A percentile compares a stretch with the other conserved stretches of the same genome.
Conservation (phyloP, 1,284 basidiomycete genomes). For the Trametes versicolor region DNA sequence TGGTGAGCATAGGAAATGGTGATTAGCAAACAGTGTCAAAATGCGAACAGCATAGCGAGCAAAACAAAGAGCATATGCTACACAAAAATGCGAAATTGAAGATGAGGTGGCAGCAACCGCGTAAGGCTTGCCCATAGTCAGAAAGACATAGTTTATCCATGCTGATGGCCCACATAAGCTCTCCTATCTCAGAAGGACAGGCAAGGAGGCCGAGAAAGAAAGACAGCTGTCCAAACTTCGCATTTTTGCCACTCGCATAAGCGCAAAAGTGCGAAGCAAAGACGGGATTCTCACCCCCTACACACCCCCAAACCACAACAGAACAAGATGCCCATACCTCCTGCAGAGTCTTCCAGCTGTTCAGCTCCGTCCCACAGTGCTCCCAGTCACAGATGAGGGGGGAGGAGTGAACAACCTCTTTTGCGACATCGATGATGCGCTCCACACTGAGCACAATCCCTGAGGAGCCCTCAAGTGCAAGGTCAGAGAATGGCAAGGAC, state of each 20-base stretch:
- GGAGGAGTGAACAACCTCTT: constrained; percentile 27
- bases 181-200: neutral
- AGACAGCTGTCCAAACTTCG: neutral
- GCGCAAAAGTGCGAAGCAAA: neutral
- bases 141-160: neutral
- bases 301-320: neutral
- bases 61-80: neutral
- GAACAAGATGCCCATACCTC: constrained; percentile 27
- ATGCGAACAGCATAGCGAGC: neutral
- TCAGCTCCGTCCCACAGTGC: constrained; percentile 30
- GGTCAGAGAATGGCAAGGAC: neutral
- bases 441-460: constrained; percentile 19
- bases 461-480: neutral
- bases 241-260: neutral
- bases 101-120: neutral
- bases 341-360: constrained; percentile 35
- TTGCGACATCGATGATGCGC: constrained; percentile 27
- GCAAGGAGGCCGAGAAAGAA: neutral
- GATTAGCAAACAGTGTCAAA: neutral
- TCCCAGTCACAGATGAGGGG: constrained; percentile 34
- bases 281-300: neutral
- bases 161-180: neutral
- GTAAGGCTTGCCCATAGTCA: too few species aligned
- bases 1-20: constrained; percentile 5
- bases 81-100: neutral